These are phyloP conservation scores for Kwoniella newhampshirensis DNA, from an alignment of 768 basidiomycete species.

Conservation along the genomic window DNA sequence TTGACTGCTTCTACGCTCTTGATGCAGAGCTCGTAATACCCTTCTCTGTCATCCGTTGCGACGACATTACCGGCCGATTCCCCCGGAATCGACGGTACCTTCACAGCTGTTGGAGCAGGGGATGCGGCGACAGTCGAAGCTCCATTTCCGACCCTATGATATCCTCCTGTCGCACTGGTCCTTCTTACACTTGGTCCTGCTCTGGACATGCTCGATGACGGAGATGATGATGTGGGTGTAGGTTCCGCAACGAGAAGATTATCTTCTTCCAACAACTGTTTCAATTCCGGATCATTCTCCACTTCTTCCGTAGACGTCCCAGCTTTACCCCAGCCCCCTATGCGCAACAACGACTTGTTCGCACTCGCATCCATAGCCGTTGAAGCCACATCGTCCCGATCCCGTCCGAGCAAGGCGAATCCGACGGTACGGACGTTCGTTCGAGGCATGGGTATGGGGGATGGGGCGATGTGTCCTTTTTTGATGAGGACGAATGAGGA, in stretches of 20 bases:
- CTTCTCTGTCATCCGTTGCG: constrained; percentile 54
- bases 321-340: constrained; percentile 31
- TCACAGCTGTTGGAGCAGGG: not conserved
- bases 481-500: constrained; percentile 57
- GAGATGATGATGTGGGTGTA: not conserved
- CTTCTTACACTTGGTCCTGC: not conserved
- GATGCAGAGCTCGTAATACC: constrained; percentile 77
- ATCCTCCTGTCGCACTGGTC: constrained; percentile 16
- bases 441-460: constrained; percentile 71
- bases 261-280: constrained; percentile 29
- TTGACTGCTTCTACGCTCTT: constrained; percentile 80
- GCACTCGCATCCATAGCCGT: constrained; percentile 39
- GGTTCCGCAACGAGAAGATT: no score
- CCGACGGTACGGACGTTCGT: constrained; percentile 77
- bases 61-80: no score
- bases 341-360: constrained; percentile 12
- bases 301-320: constrained; percentile 12
- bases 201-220: no score
- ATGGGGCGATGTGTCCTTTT: constrained; percentile 58
- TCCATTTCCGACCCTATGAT: constrained; percentile 27
- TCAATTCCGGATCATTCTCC: constrained; percentile 32
- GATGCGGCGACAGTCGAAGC: not conserved
- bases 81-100: not conserved
- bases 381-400: constrained; percentile 55
- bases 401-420: constrained; percentile 82